Base-by-base conservation (phyloP, 345 rosid species). In the Trapa bicornis region DNA sequence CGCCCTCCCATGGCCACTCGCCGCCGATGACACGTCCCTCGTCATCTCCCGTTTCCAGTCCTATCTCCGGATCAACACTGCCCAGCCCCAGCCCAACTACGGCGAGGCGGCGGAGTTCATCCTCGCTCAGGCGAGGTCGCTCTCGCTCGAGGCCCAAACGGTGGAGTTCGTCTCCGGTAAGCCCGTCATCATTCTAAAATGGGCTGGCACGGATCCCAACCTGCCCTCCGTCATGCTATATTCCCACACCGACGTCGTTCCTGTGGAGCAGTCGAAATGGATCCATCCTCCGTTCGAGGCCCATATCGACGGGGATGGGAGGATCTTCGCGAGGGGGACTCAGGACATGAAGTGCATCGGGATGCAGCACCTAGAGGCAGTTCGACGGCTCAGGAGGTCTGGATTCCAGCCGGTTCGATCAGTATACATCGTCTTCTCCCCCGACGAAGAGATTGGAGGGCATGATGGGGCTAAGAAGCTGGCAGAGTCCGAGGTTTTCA, bases 341-440 rank as follows among this genome's bases (percentile, higher is more conserved):
- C 99, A 91, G 85, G 99, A 94, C 77, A 94, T 94, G 97, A 94
- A 94, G 85, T 94, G 99, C 72, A 96, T 94, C 29, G 95, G 97
- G 9, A 83, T 80, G 89, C 99, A 91, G 86, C 87, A 94, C 67
- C 79, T 91, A 71, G 97, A 91, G 74, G 99, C 99, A 37, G 72
- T 86, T 63, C 91, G 99, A 45, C 78, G 72, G 75, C 70, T 91
- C 75, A 85, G 81, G 71, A 67, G 81, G 48, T 76, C 83, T 37
- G 89, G 89, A 11, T 94, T 86, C 70, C 75, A 37, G 35, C 97
- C 97, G 0, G 32, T 74, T 70, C 87, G 99, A 37, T 73, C 97
- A 62, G 81, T 91, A 75, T 87, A 91, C 78, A 72, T 91, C 77
- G 76, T 85, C 57, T 91, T 88, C 73, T 86, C 79, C 61, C 92